Percentiles rank a stretch among this genome's conserved stretches.
Evolutionary conservation across 805 yeast genomes (phyloP).

Genomic region (Yamadazyma olivae): DNA sequence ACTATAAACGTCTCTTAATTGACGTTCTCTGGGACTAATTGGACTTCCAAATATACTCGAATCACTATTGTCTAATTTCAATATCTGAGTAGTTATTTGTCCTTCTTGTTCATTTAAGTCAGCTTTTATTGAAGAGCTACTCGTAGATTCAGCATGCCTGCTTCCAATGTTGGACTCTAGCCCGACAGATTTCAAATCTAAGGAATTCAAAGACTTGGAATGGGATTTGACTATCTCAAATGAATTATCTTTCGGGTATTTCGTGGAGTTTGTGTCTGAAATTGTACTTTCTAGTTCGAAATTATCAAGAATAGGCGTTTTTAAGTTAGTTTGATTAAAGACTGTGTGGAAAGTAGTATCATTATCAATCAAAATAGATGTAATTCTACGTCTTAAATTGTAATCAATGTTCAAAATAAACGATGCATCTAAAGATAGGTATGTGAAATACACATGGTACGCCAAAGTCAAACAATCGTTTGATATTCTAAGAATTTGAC

Average conservation of each 20-base stretch:
- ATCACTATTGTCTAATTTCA: no score
- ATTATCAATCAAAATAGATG: conserved; percentile 17
- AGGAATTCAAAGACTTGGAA: neutral
- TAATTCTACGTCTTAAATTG: conserved; percentile 42
- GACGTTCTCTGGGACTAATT: conserved; percentile 10
- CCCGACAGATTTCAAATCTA: neutral
- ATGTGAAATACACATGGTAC: conserved; percentile 63
- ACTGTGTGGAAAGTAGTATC: neutral
- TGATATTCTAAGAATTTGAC: conserved; percentile 24
- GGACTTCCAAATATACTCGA: no score
- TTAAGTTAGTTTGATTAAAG: conserved; percentile 3
- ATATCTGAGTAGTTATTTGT: no score
- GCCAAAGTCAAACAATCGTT: conserved; percentile 59
- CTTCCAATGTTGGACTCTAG: neutral
- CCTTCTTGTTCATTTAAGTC: neutral
- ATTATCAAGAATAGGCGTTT: conserved; percentile 12
- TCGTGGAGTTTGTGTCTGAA: neutral
- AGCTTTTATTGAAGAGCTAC: neutral
- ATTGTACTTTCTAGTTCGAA: no score
- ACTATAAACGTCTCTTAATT: conserved; percentile 9
- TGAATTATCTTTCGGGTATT: neutral
- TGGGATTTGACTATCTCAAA: neutral
- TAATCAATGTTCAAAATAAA: conserved; percentile 69
- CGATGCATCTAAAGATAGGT: conserved; percentile 64
- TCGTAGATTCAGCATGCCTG: neutral